Conservation (phyloP, 139 green algal genomes). For the Klebsormidium nitens region DNA sequence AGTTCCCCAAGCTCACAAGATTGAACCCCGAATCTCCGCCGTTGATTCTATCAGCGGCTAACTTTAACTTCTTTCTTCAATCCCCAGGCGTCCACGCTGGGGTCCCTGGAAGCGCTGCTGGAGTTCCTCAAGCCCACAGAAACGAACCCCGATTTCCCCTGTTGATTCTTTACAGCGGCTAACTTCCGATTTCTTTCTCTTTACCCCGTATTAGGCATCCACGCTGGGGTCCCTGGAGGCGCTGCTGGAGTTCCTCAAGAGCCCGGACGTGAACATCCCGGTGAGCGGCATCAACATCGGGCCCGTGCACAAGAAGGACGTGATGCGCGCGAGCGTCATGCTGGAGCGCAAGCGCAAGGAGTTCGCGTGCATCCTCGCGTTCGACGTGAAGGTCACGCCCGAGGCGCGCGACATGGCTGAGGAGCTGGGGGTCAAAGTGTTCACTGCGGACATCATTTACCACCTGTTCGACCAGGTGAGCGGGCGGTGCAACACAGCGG, state of each 20-base stretch:
- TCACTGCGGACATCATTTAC: slow-evolving; percentile 99
- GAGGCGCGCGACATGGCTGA: slow-evolving; percentile 74
- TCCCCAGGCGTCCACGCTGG: slow-evolving; percentile 96
- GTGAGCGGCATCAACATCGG: slow-evolving; percentile 93
- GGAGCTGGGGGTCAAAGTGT: slow-evolving; percentile 80
- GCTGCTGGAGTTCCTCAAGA: slow-evolving; percentile 88
- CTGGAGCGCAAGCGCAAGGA: slow-evolving; percentile 84
- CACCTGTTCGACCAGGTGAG: slow-evolving; percentile 94
- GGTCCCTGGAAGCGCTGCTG: slow-evolving; percentile 95
- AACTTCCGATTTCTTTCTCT: too few relatives aligned
- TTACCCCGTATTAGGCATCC: too few relatives aligned
- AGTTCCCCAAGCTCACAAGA: slow-evolving; percentile 92
- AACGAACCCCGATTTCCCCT: too few relatives aligned
- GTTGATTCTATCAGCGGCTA: too few relatives aligned
- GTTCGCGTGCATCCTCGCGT: slow-evolving; percentile 92
- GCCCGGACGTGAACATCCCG: slow-evolving; percentile 56
- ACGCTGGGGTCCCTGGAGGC: slow-evolving; percentile 98
- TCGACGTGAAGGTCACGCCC: slow-evolving; percentile 78
- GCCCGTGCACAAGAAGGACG: slow-evolving; percentile 91
- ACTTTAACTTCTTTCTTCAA: too few relatives aligned
- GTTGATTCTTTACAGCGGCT: too few relatives aligned
- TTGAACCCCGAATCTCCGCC: too few relatives aligned
- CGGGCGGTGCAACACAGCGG: too few relatives aligned
- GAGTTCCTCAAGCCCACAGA: slow-evolving; percentile 74
- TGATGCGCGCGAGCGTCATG: slow-evolving; percentile 96